phyloP scores from a whole-genome alignment of 441 rosid genomes.

The Francoa sonchifolia region DNA sequence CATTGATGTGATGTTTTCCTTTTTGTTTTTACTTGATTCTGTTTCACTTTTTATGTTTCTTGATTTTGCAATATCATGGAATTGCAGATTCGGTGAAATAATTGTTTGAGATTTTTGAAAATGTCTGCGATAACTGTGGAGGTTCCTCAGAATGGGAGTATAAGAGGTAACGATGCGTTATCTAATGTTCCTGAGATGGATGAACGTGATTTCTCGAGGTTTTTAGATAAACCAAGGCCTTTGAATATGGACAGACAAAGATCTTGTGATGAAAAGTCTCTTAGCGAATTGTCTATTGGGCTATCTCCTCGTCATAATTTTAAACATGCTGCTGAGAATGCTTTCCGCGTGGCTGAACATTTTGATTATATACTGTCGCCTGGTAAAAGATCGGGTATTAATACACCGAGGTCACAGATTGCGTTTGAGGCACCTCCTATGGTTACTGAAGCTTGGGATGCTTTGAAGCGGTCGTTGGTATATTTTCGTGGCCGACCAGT shows the following conservation, averaged over 20 bases:
- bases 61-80: too few species aligned
- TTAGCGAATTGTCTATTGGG: conserved; percentile 26
- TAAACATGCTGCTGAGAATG: conserved; percentile 24
- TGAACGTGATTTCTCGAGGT: conserved; percentile 50
- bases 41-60: too few species aligned
- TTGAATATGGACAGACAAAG: conserved; percentile 56
- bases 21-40: too few species aligned
- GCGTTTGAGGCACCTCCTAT: conserved; percentile 45
- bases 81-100: too few species aligned
- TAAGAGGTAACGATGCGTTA: conserved; percentile 16
- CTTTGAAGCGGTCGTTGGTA: conserved; percentile 51
- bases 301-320: conserved; percentile 23
- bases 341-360: conserved; percentile 19
- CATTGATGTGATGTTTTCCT: too few species aligned
- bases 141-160: conserved; percentile 23
- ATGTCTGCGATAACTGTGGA: conserved; percentile 30
- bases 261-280: conserved; percentile 57
- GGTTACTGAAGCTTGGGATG: conserved; percentile 80
- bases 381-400: conserved; percentile 44
- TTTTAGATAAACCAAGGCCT: conserved; percentile 48
- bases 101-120: conserved; percentile 7
- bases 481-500: conserved; percentile 72
- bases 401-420: conserved; percentile 39
- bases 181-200: conserved; percentile 24
- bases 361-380: conserved; percentile 35